A percentile compares a stretch with the other conserved stretches of the same genome.
Conservation (phyloP, 129 eudicot genomes). For the Lonicera japonica region DNA sequence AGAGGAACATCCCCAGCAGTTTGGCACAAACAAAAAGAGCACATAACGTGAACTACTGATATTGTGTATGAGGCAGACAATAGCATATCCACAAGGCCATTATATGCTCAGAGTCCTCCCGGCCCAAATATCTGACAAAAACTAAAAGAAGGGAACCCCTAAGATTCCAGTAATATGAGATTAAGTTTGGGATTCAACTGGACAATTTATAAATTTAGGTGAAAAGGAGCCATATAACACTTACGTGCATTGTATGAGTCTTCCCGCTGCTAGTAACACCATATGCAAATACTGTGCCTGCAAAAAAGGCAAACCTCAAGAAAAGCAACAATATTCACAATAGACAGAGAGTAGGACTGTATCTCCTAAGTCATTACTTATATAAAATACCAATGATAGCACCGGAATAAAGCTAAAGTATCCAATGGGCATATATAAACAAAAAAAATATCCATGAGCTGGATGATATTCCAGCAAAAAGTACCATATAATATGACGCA, state of each 20-base stretch:
- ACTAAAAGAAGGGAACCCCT: not conserved
- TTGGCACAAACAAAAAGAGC: not conserved
- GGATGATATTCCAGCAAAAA: not conserved
- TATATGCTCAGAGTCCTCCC: too few relatives aligned
- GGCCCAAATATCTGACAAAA: too few relatives aligned
- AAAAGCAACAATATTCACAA: not conserved
- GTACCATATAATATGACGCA: not conserved
- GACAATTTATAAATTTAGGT: too few relatives aligned
- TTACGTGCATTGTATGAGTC: constrained; percentile 99
- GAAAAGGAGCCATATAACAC: not conserved
- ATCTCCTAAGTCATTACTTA: not conserved
- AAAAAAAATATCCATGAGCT: not conserved
- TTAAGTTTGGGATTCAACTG: not conserved
- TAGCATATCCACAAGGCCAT: not conserved
- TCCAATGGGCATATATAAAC: not conserved
- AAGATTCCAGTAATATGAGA: not conserved
- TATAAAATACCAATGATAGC: not conserved
- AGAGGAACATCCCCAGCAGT: not conserved
- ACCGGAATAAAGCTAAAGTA: not conserved
- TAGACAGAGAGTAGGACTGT: not conserved
- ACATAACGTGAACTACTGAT: not conserved
- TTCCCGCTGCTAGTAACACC: constrained; percentile 98
- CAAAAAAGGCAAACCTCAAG: constrained; percentile 18
- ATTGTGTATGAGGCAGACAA: too few relatives aligned
- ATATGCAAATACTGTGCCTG: constrained; percentile 92